A percentile compares a stretch with the other conserved stretches of the same genome.
phyloP scores from a whole-genome alignment of 2,329 filamentous ascomycete genomes.

The Hypoxylon sp. region DNA sequence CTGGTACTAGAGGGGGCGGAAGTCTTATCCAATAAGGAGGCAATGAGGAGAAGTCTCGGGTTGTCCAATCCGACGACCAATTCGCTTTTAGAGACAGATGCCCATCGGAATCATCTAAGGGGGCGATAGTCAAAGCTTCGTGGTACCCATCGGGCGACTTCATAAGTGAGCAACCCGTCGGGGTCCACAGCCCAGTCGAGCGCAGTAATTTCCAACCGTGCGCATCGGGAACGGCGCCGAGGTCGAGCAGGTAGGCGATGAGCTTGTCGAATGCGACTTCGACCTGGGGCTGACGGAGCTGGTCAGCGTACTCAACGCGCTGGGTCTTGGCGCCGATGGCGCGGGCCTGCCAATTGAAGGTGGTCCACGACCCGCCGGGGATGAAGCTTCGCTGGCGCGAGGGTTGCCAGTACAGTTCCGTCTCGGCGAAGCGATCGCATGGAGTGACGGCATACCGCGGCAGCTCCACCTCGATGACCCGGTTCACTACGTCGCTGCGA shows the following conservation, averaged over 20 bases:
- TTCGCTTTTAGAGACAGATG: constrained; percentile 69
- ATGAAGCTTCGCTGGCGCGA: constrained; percentile 66
- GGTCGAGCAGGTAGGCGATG: constrained; percentile 73
- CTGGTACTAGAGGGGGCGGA: constrained; percentile 53
- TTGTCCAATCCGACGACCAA: constrained; percentile 71
- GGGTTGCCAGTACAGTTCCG: constrained; percentile 71
- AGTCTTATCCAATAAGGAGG: constrained; percentile 73
- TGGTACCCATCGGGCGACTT: constrained; percentile 65
- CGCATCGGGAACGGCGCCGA: constrained; percentile 72
- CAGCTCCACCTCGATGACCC: constrained; percentile 76
- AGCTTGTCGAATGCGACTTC: constrained; percentile 72
- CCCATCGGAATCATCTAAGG: constrained; percentile 73
- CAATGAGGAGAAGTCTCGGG: constrained; percentile 65
- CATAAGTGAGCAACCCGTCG: constrained; percentile 70
- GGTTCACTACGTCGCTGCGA: constrained; percentile 74
- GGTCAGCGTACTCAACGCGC: constrained; percentile 73
- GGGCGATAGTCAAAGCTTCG: constrained; percentile 67
- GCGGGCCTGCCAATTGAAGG: constrained; percentile 76
- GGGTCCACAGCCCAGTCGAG: constrained; percentile 72
- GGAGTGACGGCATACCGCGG: constrained; percentile 76
- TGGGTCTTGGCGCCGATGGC: constrained; percentile 74
- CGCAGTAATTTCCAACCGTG: constrained; percentile 72
- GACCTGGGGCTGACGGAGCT: constrained; percentile 68
- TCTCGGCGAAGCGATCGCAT: constrained; percentile 67
- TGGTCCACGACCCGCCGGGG: constrained; percentile 75